Evolutionary conservation across 2,329 filamentous ascomycete genomes (phyloP).

Genomic region (Triangularia setosa): DNA sequence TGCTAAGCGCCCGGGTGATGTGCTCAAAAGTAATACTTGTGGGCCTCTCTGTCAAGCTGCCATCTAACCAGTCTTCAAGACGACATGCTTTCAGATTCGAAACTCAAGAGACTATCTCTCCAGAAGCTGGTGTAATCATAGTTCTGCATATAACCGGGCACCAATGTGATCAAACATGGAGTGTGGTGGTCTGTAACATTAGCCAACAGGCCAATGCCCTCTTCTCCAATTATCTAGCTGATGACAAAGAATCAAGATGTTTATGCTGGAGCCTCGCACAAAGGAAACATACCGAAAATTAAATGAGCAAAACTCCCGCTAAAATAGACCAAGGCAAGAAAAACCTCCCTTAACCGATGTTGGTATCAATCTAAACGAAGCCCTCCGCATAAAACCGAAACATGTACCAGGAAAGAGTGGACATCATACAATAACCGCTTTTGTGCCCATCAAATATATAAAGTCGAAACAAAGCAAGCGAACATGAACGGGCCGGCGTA

Average conservation of each 20-base stretch:
- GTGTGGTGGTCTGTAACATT: background rate
- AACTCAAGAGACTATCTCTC: background rate
- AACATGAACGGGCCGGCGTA: background rate
- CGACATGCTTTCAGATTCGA: background rate
- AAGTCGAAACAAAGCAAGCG: background rate
- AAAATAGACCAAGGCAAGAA: background rate
- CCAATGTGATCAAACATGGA: background rate
- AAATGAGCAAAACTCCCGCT: background rate
- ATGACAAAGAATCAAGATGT: background rate
- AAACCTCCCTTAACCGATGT: background rate
- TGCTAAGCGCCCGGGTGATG: too few relatives aligned
- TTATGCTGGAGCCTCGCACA: background rate
- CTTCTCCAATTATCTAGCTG: background rate
- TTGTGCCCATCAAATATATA: background rate
- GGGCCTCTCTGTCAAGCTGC: background rate
- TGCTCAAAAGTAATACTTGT: background rate
- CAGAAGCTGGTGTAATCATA: background rate
- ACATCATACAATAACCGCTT: background rate
- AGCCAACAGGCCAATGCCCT: background rate
- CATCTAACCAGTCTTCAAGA: background rate
- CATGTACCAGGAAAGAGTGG: background rate
- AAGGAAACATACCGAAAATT: too few relatives aligned
- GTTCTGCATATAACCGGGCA: background rate
- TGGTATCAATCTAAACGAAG: background rate
- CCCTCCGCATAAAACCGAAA: background rate